Evolutionary conservation across 805 yeast species (phyloP), one percentile per base, ranked within the genome.

Genomic region (Nakazawaea laoshanensis): DNA sequence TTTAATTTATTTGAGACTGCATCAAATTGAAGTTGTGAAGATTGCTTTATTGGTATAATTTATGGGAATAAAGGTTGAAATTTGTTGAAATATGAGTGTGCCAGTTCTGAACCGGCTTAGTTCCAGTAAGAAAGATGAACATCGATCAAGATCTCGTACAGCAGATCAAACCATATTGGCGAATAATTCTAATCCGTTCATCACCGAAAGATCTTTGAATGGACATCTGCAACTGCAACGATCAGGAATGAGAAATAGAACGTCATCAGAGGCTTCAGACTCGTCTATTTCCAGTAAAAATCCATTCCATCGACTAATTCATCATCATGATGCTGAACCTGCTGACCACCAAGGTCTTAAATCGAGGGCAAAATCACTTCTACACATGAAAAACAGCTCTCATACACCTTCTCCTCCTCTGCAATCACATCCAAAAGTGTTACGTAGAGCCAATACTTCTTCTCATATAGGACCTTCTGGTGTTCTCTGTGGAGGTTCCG

Each of bases 291-390:
- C 22, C 22, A 20, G 22, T 7, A 35, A 24, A 19, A 35, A 35
- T n/a, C 38, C 38, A 4, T 35, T 35, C 30, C 38, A 35, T 16
- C 25, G 29, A 19, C 5, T 35, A 19, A 3, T 35, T 2, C 38
- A 34, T 19, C 29, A 24, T 13, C n/a, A 28, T n/a, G 26, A 33
- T 10, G 25, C 7, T 9, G 24, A 23, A 23, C 12, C 5, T 6
- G 19, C 22, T 7, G 18, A 12, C 22, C 30, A 26, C 3, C 33
- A 30, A 27, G 18, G 19, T 19, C 5, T 35, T 5, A 24, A 32
- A 21, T 21, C 18, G 20, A 35, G 34, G 19, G 38, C 38, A 20
- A 35, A 35, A 15, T 35, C 38, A 12, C 19, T 35, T 7, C 16
- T 35, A 10, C 35, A 30, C 14, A 22, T 35, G 11, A 21, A 12